Base-by-base conservation (phyloP, 768 basidiomycete species). In the Piloderma croceum region DNA sequence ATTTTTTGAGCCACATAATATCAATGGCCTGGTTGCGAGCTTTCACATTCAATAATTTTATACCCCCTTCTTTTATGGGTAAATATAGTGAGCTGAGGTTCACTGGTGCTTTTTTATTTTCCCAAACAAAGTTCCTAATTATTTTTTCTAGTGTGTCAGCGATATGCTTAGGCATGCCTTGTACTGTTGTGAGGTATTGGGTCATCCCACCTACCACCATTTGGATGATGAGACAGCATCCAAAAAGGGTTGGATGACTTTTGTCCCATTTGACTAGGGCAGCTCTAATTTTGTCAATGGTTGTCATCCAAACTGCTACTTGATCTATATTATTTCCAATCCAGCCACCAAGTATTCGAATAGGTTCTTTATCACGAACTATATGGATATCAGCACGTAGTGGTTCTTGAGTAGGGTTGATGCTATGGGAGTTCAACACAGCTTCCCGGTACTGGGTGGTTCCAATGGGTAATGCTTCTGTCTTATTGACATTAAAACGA, bases 111-210 rank as follows among this genome's bases (percentile, higher is more conserved):
- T 19, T 11, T 13, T 12, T 24, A 6, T 18, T 32, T 3, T 39
- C 36, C 49, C 45, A 50, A 1, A 52, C 37, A 19, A 54, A 54
- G 3, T 38, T 15, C 4, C 43, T 2, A 0, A 43, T 39, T 4
- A 24, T 0, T 6, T 34, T n/a, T 6, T 46, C 48, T 0, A 52
- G 38, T 17, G 18, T 42, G 12, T 2, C 15, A 3, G 44, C 46
- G 0, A 58, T 41, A 0, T 32, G 12, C 5, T 24, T 29, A 0
- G 54, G 57, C 57, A 59, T 59, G 1, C 54, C 39, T 27, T 59
- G 52, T 6, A 51, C 57, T 7, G 41, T 39, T 0, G 57, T 41
- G 4, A 49, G 38, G 39, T 49, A 52, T 17, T 52, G 50, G 1
- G 50, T 52, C 39, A 43, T 49, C 1, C 51, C 51, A 3, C 49